Evolutionary conservation across 2,329 filamentous ascomycete species (phyloP).

Genomic region (Beauveria sp.): DNA sequence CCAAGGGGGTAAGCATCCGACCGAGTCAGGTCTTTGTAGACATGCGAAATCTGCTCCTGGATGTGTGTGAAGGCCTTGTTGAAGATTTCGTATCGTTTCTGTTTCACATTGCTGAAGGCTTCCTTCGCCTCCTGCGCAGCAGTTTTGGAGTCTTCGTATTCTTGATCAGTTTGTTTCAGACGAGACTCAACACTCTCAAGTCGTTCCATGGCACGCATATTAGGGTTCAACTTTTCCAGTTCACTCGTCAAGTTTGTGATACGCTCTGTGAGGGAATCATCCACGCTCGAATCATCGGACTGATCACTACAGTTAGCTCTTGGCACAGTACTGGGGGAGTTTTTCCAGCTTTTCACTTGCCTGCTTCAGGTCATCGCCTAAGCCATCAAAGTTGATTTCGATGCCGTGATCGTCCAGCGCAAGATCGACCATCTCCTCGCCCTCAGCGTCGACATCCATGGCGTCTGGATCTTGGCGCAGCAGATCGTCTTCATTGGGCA

Average conservation of each 20-base stretch:
- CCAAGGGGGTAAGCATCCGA: constrained; percentile 89
- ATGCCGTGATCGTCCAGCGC: constrained; percentile 86
- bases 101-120: constrained; percentile 75
- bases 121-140: constrained; percentile 68
- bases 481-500: constrained; percentile 80
- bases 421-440: constrained; percentile 51
- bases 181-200: constrained; percentile 78
- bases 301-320: constrained; percentile 31
- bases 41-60: constrained; percentile 83
- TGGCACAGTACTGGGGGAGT: background rate
- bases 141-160: constrained; percentile 78
- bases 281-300: constrained; percentile 62
- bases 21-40: constrained; percentile 92
- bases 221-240: constrained; percentile 90
- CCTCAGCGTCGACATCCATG: constrained; percentile 80
- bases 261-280: constrained; percentile 69
- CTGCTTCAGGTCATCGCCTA: constrained; percentile 76
- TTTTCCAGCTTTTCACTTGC: constrained; percentile 38
- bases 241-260: constrained; percentile 68
- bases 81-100: constrained; percentile 81
- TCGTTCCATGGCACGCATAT: constrained; percentile 91
- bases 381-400: constrained; percentile 71
- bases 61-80: constrained; percentile 94
- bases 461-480: constrained; percentile 72
- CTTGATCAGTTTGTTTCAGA: constrained; percentile 75